A percentile compares a stretch with the other conserved stretches of the same genome.
phyloP scores from a whole-genome alignment of 257 asterid species.

The Nicotiana attenuata region DNA sequence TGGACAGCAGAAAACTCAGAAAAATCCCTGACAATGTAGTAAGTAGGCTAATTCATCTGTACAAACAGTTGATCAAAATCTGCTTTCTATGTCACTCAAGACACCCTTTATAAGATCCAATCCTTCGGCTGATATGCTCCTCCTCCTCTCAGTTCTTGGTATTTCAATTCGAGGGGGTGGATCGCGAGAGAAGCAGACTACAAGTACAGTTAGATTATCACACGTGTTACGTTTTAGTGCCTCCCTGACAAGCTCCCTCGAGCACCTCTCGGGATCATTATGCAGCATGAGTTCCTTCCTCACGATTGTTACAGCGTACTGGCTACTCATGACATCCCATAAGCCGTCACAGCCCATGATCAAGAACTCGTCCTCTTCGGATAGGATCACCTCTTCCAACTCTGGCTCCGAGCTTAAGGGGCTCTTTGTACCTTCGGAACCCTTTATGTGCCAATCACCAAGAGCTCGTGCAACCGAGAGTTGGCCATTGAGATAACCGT shows the following conservation, averaged over 20 bases:
- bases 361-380: constrained; percentile 75
- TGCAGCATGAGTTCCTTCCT: constrained; percentile 73
- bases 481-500: constrained; percentile 84
- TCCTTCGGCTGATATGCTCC: constrained; percentile 44
- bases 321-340: constrained; percentile 95
- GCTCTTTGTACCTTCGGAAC: constrained; percentile 53
- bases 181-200: constrained; percentile 36
- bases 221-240: constrained; percentile 37
- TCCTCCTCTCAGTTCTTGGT: constrained; percentile 24
- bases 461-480: constrained; percentile 82
- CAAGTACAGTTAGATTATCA: constrained; percentile 34
- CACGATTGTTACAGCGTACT: constrained; percentile 68
- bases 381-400: constrained; percentile 47
- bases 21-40: constrained; percentile 12
- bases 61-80: not conserved
- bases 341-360: constrained; percentile 81
- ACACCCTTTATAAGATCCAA: constrained; percentile 42
- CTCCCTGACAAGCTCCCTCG: constrained; percentile 47
- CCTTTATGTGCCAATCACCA: constrained; percentile 91
- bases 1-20: constrained; percentile 23
- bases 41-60: not conserved
- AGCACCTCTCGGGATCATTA: constrained; percentile 68
- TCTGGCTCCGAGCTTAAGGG: constrained; percentile 82
- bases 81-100: constrained; percentile 23
- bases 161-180: constrained; percentile 38